Conservation (phyloP, 371 early-diverging fungal species). For the Parasitella parasitica region DNA sequence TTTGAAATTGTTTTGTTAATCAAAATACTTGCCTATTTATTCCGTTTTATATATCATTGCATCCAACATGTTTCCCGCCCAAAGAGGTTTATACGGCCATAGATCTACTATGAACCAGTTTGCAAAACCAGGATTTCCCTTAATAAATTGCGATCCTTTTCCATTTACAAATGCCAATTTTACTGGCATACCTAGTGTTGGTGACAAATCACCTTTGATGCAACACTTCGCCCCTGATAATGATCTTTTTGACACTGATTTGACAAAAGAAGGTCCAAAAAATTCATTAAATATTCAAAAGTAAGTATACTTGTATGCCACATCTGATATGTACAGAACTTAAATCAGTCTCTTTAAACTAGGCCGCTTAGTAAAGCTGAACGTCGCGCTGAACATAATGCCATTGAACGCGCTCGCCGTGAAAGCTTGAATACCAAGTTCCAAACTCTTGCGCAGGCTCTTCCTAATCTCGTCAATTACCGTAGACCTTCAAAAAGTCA, state of each 20-base stretch:
- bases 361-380: slow-evolving; percentile 40
- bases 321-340: not conserved
- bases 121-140: slow-evolving; percentile 12
- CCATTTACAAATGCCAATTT: slow-evolving; percentile 11
- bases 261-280: not conserved
- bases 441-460: slow-evolving; percentile 61
- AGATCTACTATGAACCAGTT: slow-evolving; percentile 16
- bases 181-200: not conserved
- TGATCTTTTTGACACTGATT: not conserved
- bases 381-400: slow-evolving; percentile 71
- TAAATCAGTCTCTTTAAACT: not conserved
- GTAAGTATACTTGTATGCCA: not conserved
- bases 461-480: slow-evolving; percentile 61
- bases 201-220: not conserved
- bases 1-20: not conserved
- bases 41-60: not conserved
- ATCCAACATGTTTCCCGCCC: slow-evolving; percentile 10
- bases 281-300: slow-evolving; percentile 1
- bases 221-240: not conserved
- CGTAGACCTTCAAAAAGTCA: slow-evolving; percentile 66
- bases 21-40: not conserved
- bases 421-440: slow-evolving; percentile 68
- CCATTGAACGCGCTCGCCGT: slow-evolving; percentile 72
- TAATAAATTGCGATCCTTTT: not conserved
- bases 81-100: slow-evolving; percentile 13